Evolutionary conservation across 2,329 filamentous ascomycete genomes (phyloP).

Genomic region (Aspergillus sp.): DNA sequence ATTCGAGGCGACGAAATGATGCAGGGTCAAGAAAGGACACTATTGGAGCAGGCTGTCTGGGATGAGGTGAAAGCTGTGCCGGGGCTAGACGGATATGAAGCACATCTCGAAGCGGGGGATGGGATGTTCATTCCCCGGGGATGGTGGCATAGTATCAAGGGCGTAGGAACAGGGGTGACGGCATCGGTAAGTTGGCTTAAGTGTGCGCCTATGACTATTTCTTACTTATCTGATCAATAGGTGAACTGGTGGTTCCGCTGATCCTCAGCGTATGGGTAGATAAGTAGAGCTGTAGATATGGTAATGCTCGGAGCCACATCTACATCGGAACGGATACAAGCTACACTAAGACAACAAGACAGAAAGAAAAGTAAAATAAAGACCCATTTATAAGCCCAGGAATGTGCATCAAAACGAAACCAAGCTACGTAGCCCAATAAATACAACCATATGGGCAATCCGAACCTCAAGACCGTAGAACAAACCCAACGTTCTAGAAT

Average conservation of each 20-base stretch:
- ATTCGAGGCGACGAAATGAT: slow-evolving; percentile 90
- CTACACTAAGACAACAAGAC: no score
- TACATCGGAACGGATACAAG: background rate
- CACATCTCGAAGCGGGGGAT: slow-evolving; percentile 65
- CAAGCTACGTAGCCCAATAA: background rate
- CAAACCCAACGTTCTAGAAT: slow-evolving; percentile 21
- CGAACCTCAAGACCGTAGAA: background rate
- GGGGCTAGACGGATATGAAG: slow-evolving; percentile 49
- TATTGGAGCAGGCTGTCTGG: slow-evolving; percentile 74
- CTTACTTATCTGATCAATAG: slow-evolving; percentile 32
- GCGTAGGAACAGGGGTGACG: slow-evolving; percentile 59
- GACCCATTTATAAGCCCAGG: no score
- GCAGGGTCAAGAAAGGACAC: slow-evolving; percentile 69
- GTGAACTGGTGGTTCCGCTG: slow-evolving; percentile 82
- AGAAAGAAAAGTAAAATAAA: no score
- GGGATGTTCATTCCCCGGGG: slow-evolving; percentile 76
- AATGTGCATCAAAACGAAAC: no score
- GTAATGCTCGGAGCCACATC: background rate
- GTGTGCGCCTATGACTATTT: slow-evolving; percentile 27
- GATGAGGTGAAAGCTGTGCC: slow-evolving; percentile 32
- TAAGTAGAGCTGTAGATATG: background rate
- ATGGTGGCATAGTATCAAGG: slow-evolving; percentile 85
- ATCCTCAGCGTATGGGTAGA: background rate
- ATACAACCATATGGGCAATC: background rate
- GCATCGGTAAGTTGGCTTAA: slow-evolving; percentile 53